Evolutionary conservation across 1,139 yeast genomes (phyloP).

Genomic region (Wickerhamomyces sp.): DNA sequence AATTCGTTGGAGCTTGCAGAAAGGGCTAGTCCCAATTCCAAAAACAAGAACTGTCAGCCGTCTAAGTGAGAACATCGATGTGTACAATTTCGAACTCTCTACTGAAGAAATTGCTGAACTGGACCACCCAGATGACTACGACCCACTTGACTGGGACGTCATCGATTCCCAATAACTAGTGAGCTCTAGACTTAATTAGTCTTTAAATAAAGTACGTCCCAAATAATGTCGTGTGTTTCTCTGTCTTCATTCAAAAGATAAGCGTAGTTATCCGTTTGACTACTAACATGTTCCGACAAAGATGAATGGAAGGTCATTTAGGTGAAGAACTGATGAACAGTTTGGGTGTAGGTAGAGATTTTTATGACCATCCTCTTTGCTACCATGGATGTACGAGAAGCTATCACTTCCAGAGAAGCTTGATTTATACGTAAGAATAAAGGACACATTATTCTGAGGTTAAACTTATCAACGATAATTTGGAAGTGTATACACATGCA

Average conservation of each 20-base stretch:
- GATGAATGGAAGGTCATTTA: no score
- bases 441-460: no score
- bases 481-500: no score
- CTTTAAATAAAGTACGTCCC: neutral
- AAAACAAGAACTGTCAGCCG: conserved; percentile 42
- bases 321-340: no score
- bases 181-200: neutral
- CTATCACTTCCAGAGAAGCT: no score
- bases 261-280: neutral
- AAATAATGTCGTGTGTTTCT: neutral
- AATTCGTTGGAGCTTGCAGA: conserved; percentile 37
- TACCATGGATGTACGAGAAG: no score
- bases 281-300: no score
- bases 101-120: conserved; percentile 31
- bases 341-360: no score
- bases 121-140: conserved; percentile 52
- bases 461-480: no score
- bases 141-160: conserved; percentile 72
- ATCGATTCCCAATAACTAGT: conserved; percentile 29
- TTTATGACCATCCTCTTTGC: no score
- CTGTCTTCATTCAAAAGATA: no score
- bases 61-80: conserved; percentile 38
- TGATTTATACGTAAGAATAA: no score
- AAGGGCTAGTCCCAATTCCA: conserved; percentile 40
- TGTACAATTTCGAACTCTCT: conserved; percentile 37